phyloP scores from a whole-genome alignment of 192 early-diverging fungal species.

The Gigaspora rosea region DNA sequence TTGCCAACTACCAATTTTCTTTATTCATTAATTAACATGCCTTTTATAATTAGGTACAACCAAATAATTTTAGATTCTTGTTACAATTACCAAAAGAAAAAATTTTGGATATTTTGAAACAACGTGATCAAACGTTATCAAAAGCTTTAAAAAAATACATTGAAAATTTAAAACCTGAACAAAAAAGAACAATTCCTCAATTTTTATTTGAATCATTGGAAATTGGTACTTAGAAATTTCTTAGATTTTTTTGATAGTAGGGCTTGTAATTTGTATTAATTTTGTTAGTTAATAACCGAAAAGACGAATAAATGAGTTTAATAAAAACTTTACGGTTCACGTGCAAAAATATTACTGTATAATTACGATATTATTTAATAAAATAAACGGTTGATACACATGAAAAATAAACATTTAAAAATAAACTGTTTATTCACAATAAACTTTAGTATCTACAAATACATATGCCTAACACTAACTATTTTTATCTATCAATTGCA shows the following conservation, averaged over 20 bases:
- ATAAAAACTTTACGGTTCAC: too few relatives aligned
- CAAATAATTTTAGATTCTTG: constrained; percentile 28
- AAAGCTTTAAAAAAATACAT: constrained; percentile 10
- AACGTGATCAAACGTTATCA: neutral
- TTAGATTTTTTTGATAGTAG: neutral
- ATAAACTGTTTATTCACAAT: too few relatives aligned
- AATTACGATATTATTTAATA: too few relatives aligned
- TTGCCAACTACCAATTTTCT: neutral
- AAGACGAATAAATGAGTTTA: too few relatives aligned
- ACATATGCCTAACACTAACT: too few relatives aligned
- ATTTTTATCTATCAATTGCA: too few relatives aligned
- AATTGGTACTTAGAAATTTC: neutral
- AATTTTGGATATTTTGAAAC: constrained; percentile 14
- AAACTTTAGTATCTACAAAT: too few relatives aligned
- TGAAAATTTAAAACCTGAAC: neutral
- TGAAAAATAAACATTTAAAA: too few relatives aligned
- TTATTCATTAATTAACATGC: neutral
- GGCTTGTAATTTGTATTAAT: too few relatives aligned
- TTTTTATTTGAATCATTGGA: constrained; percentile 6
- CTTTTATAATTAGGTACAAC: constrained; percentile 12
- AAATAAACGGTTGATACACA: too few relatives aligned
- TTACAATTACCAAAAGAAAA: constrained; percentile 20
- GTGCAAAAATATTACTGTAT: too few relatives aligned
- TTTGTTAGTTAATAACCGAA: too few relatives aligned
- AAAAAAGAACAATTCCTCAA: neutral